Conservation (phyloP, 1,139 yeast species). For the Zygoascus sp. region DNA sequence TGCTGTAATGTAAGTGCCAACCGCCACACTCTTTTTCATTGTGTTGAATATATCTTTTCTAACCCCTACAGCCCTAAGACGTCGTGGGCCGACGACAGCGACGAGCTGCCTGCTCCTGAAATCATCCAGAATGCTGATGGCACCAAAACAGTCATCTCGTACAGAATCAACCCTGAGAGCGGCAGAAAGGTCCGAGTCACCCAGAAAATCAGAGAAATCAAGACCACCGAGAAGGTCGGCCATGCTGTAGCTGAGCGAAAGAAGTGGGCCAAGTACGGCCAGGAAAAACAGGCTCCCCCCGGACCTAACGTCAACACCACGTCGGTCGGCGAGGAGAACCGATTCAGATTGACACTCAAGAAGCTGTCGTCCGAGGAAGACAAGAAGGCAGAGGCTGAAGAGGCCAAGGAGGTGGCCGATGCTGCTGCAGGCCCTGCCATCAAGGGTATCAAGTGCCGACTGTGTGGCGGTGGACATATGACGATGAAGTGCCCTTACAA, state of each 20-base stretch:
- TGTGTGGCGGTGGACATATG: conserved; percentile 92
- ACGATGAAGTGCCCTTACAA: conserved; percentile 95
- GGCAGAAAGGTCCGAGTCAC: conserved; percentile 87
- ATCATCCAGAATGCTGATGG: conserved; percentile 79
- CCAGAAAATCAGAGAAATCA: conserved; percentile 73
- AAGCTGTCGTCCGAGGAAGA: conserved; percentile 29
- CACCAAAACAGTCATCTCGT: conserved; percentile 81
- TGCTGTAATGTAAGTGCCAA: conserved; percentile 4
- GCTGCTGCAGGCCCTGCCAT: conserved; percentile 44
- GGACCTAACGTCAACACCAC: conserved; percentile 88
- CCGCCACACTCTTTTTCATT: too few species aligned
- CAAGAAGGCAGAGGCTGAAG: conserved; percentile 50
- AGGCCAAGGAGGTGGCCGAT: conserved; percentile 50
- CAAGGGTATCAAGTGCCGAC: conserved; percentile 68
- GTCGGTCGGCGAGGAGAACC: conserved; percentile 79
- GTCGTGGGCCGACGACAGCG: conserved; percentile 11
- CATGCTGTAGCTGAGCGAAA: conserved; percentile 40
- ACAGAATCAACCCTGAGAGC: conserved; percentile 59
- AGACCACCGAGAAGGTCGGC: conserved; percentile 73
- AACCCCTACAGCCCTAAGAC: conserved; percentile 8
- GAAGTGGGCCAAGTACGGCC: conserved; percentile 66
- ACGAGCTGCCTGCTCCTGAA: conserved; percentile 45
- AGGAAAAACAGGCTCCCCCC: conserved; percentile 66
- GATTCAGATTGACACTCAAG: conserved; percentile 33
- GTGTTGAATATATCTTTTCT: too few species aligned